Evolutionary conservation across 352 stramenopile genomes (phyloP), one percentile per base, ranked within the genome.

Genomic region (Globisporangium polare): DNA sequence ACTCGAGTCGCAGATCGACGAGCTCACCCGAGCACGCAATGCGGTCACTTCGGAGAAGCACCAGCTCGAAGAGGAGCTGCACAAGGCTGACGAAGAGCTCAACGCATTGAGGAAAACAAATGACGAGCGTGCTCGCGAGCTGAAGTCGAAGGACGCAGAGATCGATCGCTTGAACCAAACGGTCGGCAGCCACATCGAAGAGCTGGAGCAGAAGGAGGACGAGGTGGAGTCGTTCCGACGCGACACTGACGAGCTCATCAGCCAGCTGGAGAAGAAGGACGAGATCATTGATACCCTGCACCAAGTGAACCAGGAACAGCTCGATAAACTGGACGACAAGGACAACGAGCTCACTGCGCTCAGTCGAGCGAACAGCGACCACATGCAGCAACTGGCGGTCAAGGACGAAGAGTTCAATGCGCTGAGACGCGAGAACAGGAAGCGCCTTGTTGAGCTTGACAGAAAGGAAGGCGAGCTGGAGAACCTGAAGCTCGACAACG

Each of bases 321-420:
- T 75, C 20, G 59, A 69, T 5, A 60, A 75, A 7, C 46, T 65
- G 50, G 63, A 71, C n/a, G 62, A 75, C 31, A 71, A 66, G 10
- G 63, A 82, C 33, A 58, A 33, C 22, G 68, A 77, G 27, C 47
- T 86, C n/a, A 45, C 26, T 35, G 54, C 50, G 45, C 46, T 61
- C 60, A 60, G 33, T 29, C 41, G 67, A 5, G 58, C 72, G 7
- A 37, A 75, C 37, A 73, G 65, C 31, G 60, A 59, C 24, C 58
- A 66, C 41, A 43, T 75, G 18, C 43, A 69, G 12, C 61, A 62
- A 8, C 27, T 77, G 39, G 64, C 62, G 1, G 31, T 39, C 15
- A 73, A 77, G 41, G 67, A 78, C 60, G 53, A 61, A 27, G 69
- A 78, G 54, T 37, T 76, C 47, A 51, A 54, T 24, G 66, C 49